These are phyloP conservation scores for Populus deltoides DNA, from an alignment of 345 rosid species.

Conservation along the genomic window DNA sequence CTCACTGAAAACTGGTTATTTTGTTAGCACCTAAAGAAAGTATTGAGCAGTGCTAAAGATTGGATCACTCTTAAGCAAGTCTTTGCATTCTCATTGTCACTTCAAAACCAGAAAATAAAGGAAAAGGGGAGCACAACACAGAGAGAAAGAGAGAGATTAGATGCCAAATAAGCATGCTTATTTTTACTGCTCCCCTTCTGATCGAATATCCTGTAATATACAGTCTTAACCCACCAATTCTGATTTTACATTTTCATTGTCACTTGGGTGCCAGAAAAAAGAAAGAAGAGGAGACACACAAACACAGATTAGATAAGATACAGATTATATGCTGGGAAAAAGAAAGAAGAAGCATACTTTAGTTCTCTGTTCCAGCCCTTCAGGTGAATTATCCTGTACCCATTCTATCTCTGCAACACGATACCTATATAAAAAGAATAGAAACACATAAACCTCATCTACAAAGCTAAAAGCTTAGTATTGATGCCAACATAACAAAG, in stretches of 20 bases:
- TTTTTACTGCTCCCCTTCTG: too few relatives aligned
- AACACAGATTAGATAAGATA: neutral
- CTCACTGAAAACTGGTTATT: neutral
- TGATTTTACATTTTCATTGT: neutral
- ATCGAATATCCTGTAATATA: neutral
- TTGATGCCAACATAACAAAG: neutral
- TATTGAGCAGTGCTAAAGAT: neutral
- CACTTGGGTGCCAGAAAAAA: neutral
- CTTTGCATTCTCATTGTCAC: neutral
- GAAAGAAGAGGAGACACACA: neutral
- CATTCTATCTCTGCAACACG: constrained; percentile 94
- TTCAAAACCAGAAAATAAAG: too few relatives aligned
- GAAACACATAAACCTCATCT: constrained; percentile 3
- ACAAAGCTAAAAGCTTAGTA: neutral
- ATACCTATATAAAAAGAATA: constrained; percentile 45
- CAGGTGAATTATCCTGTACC: constrained; percentile 67
- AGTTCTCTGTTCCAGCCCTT: constrained; percentile 38
- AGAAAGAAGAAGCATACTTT: constrained; percentile 39
- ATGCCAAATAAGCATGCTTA: neutral
- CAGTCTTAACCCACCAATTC: neutral
- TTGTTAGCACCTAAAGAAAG: neutral
- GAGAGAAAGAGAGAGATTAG: too few relatives aligned
- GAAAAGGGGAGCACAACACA: too few relatives aligned
- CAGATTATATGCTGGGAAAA: constrained; percentile 1
- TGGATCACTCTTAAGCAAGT: neutral